phyloP scores from a whole-genome alignment of 768 basidiomycete genomes.

The Tulasnella calospora region DNA sequence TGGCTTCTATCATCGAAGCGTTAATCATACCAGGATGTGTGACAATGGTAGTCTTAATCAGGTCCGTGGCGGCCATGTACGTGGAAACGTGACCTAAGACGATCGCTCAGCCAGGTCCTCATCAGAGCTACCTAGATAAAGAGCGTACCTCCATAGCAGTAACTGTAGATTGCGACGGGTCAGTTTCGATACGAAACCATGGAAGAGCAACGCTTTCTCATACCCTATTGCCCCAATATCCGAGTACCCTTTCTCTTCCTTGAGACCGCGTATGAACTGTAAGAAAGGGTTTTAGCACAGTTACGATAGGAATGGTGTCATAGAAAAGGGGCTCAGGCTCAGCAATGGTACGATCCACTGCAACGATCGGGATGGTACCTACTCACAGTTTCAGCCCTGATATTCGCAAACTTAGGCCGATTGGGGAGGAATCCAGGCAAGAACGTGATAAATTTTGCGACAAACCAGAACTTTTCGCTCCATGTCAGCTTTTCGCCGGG shows the following conservation, averaged over 20 bases:
- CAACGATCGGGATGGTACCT: neutral
- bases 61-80: conserved; percentile 34
- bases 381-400: neutral
- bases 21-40: conserved; percentile 41
- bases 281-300: no score
- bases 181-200: neutral
- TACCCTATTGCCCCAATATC: conserved; percentile 44
- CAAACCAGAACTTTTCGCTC: conserved; percentile 30
- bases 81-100: conserved; percentile 33
- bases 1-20: conserved; percentile 32
- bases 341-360: neutral
- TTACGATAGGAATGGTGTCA: neutral
- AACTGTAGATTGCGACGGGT: conserved; percentile 32
- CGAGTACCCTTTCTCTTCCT: conserved; percentile 39
- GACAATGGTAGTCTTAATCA: conserved; percentile 41
- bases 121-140: neutral
- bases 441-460: conserved; percentile 30
- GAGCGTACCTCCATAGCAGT: conserved; percentile 40
- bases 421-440: conserved; percentile 17
- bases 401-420: neutral
- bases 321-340: neutral
- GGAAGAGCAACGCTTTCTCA: conserved; percentile 30
- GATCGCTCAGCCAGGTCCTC: conserved; percentile 5
- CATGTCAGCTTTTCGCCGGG: conserved; percentile 28
- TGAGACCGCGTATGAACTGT: conserved; percentile 41